Base-by-base conservation (phyloP, 495 filamentous ascomycete species). In the Talaromyces thailandensis region DNA sequence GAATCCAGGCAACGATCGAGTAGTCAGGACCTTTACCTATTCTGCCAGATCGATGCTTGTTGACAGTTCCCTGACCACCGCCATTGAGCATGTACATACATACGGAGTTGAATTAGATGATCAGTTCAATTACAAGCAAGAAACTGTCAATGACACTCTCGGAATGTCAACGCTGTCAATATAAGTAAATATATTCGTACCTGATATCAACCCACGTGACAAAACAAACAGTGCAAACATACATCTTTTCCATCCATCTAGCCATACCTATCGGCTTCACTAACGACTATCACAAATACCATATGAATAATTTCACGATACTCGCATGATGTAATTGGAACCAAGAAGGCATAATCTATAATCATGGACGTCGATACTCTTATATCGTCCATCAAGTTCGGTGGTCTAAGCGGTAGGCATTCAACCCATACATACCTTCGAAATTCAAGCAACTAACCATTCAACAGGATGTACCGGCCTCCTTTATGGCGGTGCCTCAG, bases 401-500 rank as follows among this genome's bases (percentile, higher is more conserved):
- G 82, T 59, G 81, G 75, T 40, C 58, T 81, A 61, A 79, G 73
- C 65, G 81, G 82, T 84, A 64, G 70, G 81, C 80, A 53, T 64
- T 59, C 66, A 31, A 55, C 60, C 29, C 12, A n/a, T n/a, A n/a
- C n/a, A n/a, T n/a, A n/a, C n/a, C n/a, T n/a, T n/a, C n/a, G n/a
- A n/a, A n/a, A n/a, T n/a, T n/a, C n/a, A n/a, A n/a, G n/a, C n/a
- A 18, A 45, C 37, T 31, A 31, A 48, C 60, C 1, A 55, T 12
- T 2, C 23, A 55, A 62, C 55, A 95, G 91, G 89, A 63, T 75
- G 78, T 57, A 76, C 82, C 40, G 94, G 93, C n/a, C 66, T 92
- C 26, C 66, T 93, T 26, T 73, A 86, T 61, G 92, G 93, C 61
- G 87, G 87, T 57, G 79, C 83, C 48, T 72, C 77, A 32, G 91